Conservation (phyloP, 306 rosid species). For the Cucumis hystrix region DNA sequence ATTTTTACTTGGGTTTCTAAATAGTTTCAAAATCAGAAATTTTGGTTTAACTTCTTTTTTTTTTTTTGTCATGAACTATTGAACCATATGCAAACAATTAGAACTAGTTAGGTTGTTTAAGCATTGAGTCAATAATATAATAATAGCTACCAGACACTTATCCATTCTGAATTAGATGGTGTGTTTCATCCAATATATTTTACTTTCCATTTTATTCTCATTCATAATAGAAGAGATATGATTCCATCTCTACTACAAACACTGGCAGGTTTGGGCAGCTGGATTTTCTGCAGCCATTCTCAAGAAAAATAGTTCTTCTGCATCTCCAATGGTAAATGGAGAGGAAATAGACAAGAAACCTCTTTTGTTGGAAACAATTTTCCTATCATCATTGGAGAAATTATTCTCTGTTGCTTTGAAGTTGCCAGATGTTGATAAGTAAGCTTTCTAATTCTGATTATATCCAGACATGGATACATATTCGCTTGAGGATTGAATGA, state of each 20-base stretch:
- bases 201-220: background rate
- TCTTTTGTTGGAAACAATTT: slow-evolving; percentile 28
- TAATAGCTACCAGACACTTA: background rate
- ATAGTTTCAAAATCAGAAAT: background rate
- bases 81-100: background rate
- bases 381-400: slow-evolving; percentile 44
- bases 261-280: slow-evolving; percentile 80
- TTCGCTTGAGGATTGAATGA: background rate
- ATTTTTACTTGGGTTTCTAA: background rate
- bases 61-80: background rate
- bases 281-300: slow-evolving; percentile 75
- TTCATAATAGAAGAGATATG: background rate
- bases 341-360: slow-evolving; percentile 30
- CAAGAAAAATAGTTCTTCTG: slow-evolving; percentile 44
- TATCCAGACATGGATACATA: background rate
- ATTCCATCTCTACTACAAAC: background rate
- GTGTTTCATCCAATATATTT: background rate
- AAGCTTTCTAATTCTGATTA: slow-evolving; percentile 9
- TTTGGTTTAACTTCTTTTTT: background rate
- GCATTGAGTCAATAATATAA: background rate
- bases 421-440: slow-evolving; percentile 56
- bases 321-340: slow-evolving; percentile 13
- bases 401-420: slow-evolving; percentile 42
- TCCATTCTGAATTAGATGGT: background rate
- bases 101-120: background rate